Evolutionary conservation across 805 yeast genomes (phyloP).

Genomic region (Suhomyces sp.): DNA sequence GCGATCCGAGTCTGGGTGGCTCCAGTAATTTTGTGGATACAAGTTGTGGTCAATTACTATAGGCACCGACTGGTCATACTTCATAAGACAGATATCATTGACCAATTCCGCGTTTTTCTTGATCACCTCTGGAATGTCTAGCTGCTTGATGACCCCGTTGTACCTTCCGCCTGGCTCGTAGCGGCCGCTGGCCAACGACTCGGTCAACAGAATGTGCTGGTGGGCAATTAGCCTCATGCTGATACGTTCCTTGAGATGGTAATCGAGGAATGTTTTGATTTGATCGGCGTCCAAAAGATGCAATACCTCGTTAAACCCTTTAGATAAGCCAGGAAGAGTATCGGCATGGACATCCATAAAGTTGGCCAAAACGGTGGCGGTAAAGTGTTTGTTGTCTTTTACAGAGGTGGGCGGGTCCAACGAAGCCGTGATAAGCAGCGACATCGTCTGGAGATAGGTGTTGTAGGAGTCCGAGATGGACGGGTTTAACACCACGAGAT

Average conservation of each 20-base stretch:
- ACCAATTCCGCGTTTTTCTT: constrained; percentile 68
- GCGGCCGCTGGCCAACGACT: constrained; percentile 32
- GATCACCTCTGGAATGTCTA: constrained; percentile 64
- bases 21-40: constrained; percentile 28
- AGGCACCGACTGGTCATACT: constrained; percentile 73
- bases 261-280: constrained; percentile 63
- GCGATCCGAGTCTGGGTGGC: constrained; percentile 21
- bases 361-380: constrained; percentile 45
- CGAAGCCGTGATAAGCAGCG: constrained; percentile 31
- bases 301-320: constrained; percentile 72
- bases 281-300: constrained; percentile 44
- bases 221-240: constrained; percentile 83
- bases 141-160: constrained; percentile 57
- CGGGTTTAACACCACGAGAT: constrained; percentile 82
- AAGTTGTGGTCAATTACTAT: constrained; percentile 50
- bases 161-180: constrained; percentile 56
- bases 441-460: constrained; percentile 68
- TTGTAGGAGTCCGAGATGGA: constrained; percentile 75
- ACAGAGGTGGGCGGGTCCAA: constrained; percentile 41
- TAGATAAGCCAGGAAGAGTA: constrained; percentile 75
- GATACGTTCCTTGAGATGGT: constrained; percentile 79
- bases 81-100: constrained; percentile 76
- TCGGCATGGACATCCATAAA: constrained; percentile 79
- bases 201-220: constrained; percentile 70
- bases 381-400: constrained; percentile 54